Evolutionary conservation across 2,329 filamentous ascomycete species (phyloP).

Genomic region (Atkinsonella texensis): DNA sequence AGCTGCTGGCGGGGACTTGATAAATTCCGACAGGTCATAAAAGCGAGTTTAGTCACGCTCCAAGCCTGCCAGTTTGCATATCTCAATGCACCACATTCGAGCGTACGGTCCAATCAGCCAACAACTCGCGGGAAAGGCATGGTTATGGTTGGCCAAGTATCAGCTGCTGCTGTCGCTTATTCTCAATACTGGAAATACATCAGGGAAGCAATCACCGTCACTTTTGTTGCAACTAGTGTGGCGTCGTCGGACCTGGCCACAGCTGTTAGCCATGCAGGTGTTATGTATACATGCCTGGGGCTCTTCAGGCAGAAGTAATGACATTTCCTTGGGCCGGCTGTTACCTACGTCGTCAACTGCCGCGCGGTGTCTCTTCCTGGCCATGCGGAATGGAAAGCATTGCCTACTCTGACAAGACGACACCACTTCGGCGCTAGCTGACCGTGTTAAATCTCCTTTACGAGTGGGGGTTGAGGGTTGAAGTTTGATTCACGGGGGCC

Average conservation of each 20-base stretch:
- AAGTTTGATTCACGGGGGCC: too few relatives aligned
- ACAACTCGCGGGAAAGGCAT: background rate
- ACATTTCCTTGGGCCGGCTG: background rate
- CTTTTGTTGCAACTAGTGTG: background rate
- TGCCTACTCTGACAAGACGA: background rate
- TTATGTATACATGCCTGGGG: background rate
- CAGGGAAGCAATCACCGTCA: background rate
- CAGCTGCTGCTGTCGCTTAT: background rate
- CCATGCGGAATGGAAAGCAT: background rate
- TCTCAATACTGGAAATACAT: background rate
- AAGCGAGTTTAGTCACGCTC: constrained; percentile 1
- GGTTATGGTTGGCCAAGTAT: background rate
- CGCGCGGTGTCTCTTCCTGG: background rate
- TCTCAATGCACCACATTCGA: background rate
- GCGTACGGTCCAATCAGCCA: constrained; percentile 1
- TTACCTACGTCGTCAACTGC: constrained; percentile 1
- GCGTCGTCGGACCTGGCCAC: background rate
- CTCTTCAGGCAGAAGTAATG: background rate
- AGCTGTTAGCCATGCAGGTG: constrained; percentile 1
- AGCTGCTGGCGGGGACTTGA: background rate
- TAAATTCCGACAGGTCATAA: constrained; percentile 4
- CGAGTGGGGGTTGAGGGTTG: too few relatives aligned
- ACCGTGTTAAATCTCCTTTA: background rate
- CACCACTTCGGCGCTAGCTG: background rate
- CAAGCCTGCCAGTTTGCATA: background rate